A percentile compares a stretch with the other conserved stretches of the same genome.
Evolutionary conservation across 176 grass and related monocot species (phyloP).

Genomic region (Aegilops umbellulata): DNA sequence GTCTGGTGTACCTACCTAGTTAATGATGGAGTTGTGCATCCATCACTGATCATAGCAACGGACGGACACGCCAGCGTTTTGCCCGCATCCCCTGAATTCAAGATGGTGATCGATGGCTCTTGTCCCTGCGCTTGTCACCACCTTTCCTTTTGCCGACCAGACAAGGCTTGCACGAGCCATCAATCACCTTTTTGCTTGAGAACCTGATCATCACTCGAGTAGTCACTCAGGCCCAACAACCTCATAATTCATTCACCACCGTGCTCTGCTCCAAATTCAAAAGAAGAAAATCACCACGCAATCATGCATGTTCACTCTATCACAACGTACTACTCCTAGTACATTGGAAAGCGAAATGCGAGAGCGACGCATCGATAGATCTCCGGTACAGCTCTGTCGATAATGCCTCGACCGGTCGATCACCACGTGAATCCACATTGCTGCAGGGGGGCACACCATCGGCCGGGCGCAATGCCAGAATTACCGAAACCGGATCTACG

Average conservation of each 20-base stretch:
- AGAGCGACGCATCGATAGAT: background rate
- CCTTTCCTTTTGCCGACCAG: background rate
- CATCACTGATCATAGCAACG: background rate
- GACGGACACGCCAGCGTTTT: background rate
- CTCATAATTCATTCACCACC: background rate
- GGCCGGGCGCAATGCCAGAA: constrained; percentile 56
- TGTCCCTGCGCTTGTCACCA: background rate
- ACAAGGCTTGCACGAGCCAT: constrained; percentile 9
- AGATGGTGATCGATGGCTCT: background rate
- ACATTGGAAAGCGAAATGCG: background rate
- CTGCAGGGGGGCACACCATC: constrained; percentile 73
- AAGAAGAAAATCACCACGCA: background rate
- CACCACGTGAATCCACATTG: background rate
- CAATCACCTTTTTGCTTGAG: constrained; percentile 11
- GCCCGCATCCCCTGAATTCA: background rate
- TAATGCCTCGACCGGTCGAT: background rate
- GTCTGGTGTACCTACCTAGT: background rate
- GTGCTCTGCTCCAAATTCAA: background rate
- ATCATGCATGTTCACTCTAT: background rate
- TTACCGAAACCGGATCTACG: constrained; percentile 67
- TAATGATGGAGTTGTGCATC: background rate
- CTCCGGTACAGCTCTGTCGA: background rate
- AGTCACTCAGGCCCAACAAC: constrained; percentile 24
- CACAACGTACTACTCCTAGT: background rate
- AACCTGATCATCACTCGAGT: background rate